Evolutionary conservation across 2,329 filamentous ascomycete genomes (phyloP).

Genomic region (Ascosphaera apis): DNA sequence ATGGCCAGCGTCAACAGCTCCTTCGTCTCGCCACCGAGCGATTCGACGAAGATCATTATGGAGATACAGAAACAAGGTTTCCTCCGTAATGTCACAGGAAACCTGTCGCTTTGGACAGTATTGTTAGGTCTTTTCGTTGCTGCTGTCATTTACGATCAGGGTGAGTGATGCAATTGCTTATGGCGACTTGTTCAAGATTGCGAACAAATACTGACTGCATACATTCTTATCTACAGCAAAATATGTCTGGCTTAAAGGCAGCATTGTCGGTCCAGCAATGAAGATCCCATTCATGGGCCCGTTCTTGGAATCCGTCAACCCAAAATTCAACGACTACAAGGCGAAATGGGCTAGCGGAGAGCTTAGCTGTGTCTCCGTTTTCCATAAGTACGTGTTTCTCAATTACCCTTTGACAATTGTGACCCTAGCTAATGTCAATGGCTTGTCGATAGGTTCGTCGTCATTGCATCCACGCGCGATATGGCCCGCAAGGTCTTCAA

Average conservation of each 20-base stretch:
- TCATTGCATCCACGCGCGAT: constrained; percentile 85
- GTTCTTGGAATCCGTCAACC: constrained; percentile 77
- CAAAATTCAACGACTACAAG: constrained; percentile 77
- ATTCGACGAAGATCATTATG: constrained; percentile 34
- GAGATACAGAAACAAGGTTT: constrained; percentile 23
- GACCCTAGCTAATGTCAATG: no score
- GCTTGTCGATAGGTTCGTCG: constrained; percentile 83
- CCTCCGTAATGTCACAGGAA: constrained; percentile 32
- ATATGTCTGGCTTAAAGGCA: constrained; percentile 53
- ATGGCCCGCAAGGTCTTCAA: constrained; percentile 96
- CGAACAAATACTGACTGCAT: constrained; percentile 5
- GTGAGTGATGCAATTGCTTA: no score
- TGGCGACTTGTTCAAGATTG: neutral
- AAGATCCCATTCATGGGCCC: constrained; percentile 85
- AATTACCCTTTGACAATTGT: neutral
- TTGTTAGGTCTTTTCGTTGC: constrained; percentile 46
- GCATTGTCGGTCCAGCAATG: constrained; percentile 49
- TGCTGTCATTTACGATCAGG: constrained; percentile 68
- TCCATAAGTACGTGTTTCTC: constrained; percentile 59
- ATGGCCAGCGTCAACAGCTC: constrained; percentile 36
- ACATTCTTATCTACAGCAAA: no score
- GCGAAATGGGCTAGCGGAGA: constrained; percentile 80
- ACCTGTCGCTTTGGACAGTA: constrained; percentile 41
- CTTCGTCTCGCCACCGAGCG: constrained; percentile 46
- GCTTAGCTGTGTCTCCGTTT: constrained; percentile 91